These are phyloP conservation scores for Ilex paraguariensis DNA, from an alignment of 305 asterid species.

Conservation along the genomic window DNA sequence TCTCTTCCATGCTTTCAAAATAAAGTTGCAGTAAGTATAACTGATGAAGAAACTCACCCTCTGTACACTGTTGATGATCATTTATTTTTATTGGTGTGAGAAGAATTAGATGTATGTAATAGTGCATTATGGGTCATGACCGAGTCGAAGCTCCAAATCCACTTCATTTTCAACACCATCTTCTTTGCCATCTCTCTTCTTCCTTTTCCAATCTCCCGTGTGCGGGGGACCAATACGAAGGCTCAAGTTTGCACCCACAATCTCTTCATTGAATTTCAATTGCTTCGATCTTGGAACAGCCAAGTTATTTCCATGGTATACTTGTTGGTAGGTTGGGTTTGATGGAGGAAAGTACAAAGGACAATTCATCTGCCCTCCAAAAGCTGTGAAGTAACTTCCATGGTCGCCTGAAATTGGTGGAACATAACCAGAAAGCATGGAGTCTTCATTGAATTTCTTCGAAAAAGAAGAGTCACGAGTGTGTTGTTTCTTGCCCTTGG, in stretches of 20 bases:
- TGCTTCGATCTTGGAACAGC: not conserved
- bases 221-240: constrained; percentile 25
- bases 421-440: constrained; percentile 16
- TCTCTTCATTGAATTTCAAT: not conserved
- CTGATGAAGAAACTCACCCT: no score
- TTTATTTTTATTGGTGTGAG: no score
- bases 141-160: constrained; percentile 52
- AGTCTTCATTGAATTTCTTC: constrained; percentile 4
- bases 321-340: constrained; percentile 29
- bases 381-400: not conserved
- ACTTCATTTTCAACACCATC: constrained; percentile 28
- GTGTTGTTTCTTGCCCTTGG: constrained; percentile 35
- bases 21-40: no score
- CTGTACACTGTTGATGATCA: no score
- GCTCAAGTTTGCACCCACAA: constrained; percentile 16
- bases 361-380: constrained; percentile 5
- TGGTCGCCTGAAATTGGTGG: constrained; percentile 9
- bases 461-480: constrained; percentile 8
- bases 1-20: no score
- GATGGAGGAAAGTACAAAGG: constrained; percentile 29
- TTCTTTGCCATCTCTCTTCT: constrained; percentile 2
- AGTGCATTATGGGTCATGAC: constrained; percentile 32
- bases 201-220: not conserved
- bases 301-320: no score
- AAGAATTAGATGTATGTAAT: no score